phyloP scores from a whole-genome alignment of 2,329 filamentous ascomycete species.

The Ceratocystiopsis sp. region DNA sequence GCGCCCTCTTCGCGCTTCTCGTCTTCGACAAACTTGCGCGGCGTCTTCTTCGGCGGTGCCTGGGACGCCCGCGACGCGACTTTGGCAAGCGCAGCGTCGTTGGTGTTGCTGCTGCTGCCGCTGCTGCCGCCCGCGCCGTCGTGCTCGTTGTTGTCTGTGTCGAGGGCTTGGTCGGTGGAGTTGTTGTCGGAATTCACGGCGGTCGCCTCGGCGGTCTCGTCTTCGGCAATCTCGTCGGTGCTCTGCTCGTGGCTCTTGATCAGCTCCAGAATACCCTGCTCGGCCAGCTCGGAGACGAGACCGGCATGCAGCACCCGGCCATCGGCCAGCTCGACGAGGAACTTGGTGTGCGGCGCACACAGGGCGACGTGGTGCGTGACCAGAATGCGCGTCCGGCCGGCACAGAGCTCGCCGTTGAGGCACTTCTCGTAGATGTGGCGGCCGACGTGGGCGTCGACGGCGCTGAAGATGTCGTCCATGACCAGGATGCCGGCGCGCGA shows the following conservation, averaged over 20 bases:
- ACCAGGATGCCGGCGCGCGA: constrained; percentile 60
- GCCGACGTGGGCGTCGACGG: constrained; percentile 67
- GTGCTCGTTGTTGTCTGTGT: constrained; percentile 21
- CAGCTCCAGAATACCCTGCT: constrained; percentile 35
- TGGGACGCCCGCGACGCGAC: constrained; percentile 3
- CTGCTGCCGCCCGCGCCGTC: constrained; percentile 9
- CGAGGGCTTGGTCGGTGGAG: constrained; percentile 7
- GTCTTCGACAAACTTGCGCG: constrained; percentile 60
- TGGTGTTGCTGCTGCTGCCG: constrained; percentile 13
- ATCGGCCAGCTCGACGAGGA: constrained; percentile 55
- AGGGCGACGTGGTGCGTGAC: constrained; percentile 68
- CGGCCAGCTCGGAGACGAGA: constrained; percentile 43
- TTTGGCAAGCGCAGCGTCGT: constrained; percentile 13
- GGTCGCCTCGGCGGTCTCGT: constrained; percentile 24
- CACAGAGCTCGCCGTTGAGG: constrained; percentile 51
- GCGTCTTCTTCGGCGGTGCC: constrained; percentile 27
- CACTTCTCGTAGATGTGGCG: constrained; percentile 64
- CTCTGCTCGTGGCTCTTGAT: constrained; percentile 40
- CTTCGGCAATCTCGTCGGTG: constrained; percentile 26
- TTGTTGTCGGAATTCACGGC: constrained; percentile 34
- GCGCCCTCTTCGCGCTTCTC: constrained; percentile 56
- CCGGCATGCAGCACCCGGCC: constrained; percentile 49
- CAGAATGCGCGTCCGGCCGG: constrained; percentile 55
- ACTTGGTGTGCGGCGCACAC: constrained; percentile 53
- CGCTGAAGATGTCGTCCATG: constrained; percentile 71